These are phyloP conservation scores for Paxillus rubicundulus DNA, from an alignment of 768 basidiomycete genomes.

Conservation along the genomic window DNA sequence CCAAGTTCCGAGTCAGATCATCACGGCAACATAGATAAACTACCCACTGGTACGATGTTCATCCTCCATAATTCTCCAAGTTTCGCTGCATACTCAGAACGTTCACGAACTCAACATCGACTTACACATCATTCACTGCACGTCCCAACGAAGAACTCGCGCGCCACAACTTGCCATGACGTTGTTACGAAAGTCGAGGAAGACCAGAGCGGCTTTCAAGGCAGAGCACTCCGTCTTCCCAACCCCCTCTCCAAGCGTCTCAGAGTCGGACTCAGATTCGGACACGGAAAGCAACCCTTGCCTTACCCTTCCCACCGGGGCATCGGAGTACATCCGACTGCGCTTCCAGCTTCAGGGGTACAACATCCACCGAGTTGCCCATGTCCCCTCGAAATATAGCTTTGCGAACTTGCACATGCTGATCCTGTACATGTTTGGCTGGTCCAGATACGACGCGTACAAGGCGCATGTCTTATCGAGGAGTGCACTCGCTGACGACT, in stretches of 20 bases:
- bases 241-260: neutral
- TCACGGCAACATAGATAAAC: neutral
- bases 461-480: neutral
- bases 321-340: neutral
- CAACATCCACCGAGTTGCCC: neutral
- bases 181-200: neutral
- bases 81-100: neutral
- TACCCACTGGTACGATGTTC: neutral
- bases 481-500: neutral
- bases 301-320: neutral
- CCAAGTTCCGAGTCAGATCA: no score
- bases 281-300: neutral
- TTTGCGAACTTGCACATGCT: neutral
- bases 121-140: neutral
- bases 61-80: neutral
- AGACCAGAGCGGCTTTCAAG: neutral
- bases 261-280: neutral
- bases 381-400: neutral
- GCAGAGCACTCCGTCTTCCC: neutral
- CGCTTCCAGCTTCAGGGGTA: neutral
- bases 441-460: neutral
- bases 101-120: no score
- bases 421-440: neutral
- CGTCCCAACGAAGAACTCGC: neutral
- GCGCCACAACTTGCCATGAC: neutral